A percentile compares a stretch with the other conserved stretches of the same genome.
Evolutionary conservation across 306 rosid genomes (phyloP).

Genomic region (Quercus agrifolia): DNA sequence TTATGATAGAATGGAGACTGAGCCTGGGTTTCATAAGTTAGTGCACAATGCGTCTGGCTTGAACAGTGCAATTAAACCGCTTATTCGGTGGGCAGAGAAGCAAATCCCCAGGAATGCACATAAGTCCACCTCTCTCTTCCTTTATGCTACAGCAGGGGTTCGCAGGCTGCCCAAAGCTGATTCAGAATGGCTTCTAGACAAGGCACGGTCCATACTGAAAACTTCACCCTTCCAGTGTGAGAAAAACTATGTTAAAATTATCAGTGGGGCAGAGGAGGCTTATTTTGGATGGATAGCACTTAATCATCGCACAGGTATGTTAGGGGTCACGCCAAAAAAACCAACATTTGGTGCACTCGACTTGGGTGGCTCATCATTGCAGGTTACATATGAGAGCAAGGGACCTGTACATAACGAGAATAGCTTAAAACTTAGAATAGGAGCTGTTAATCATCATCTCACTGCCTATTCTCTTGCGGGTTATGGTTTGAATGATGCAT

Average conservation of each 20-base stretch:
- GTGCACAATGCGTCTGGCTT: constrained; percentile 64
- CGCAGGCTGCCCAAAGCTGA: constrained; percentile 62
- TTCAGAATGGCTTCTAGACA: constrained; percentile 76
- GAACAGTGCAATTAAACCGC: constrained; percentile 64
- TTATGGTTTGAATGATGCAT: constrained; percentile 89
- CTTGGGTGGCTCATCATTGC: constrained; percentile 93
- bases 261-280: constrained; percentile 88
- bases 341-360: constrained; percentile 91
- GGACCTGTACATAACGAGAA: constrained; percentile 46
- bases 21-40: constrained; percentile 88
- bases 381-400: constrained; percentile 92
- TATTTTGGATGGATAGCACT: constrained; percentile 96
- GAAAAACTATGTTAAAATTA: constrained; percentile 71
- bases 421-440: constrained; percentile 75
- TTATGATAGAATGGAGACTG: constrained; percentile 87
- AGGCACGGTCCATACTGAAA: constrained; percentile 75
- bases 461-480: constrained; percentile 85
- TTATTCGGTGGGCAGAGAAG: constrained; percentile 80
- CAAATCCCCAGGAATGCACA: constrained; percentile 72
- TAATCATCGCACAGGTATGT: constrained; percentile 57
- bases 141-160: constrained; percentile 94
- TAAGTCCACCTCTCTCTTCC: constrained; percentile 64
- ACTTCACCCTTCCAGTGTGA: constrained; percentile 69
- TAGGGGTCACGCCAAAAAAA: constrained; percentile 65
- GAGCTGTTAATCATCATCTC: constrained; percentile 75